A percentile compares a stretch with the other conserved stretches of the same genome.
Evolutionary conservation across 345 rosid species (phyloP).

Genomic region (Citrus hindsii): DNA sequence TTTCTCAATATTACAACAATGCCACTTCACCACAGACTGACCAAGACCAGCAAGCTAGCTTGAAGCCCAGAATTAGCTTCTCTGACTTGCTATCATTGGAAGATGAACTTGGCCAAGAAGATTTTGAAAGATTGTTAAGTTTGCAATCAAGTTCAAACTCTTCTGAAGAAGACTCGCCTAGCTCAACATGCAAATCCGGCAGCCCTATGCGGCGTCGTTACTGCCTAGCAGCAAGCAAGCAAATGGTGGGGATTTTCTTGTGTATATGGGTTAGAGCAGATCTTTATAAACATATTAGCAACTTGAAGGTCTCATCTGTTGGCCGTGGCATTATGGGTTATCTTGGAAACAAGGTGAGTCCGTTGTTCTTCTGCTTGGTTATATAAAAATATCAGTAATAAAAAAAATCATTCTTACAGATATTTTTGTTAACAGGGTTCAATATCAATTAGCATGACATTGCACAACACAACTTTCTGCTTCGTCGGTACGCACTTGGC

Average conservation of each 20-base stretch:
- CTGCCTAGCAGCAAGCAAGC: conserved; percentile 83
- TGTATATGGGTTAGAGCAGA: conserved; percentile 83
- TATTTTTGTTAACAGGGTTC: conserved; percentile 56
- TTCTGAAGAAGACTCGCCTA: conserved; percentile 21
- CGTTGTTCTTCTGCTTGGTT: background rate
- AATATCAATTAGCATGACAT: conserved; percentile 76
- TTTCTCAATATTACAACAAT: conserved; percentile 17
- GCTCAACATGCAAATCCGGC: conserved; percentile 15
- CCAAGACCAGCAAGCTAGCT: conserved; percentile 7
- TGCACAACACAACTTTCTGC: conserved; percentile 67
- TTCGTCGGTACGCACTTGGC: conserved; percentile 89
- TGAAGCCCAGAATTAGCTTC: conserved; percentile 49
- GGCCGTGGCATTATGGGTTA: conserved; percentile 97
- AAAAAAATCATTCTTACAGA: too few species aligned
- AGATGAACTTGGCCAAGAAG: conserved; percentile 41
- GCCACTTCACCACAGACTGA: conserved; percentile 18
- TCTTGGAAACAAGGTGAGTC: conserved; percentile 87
- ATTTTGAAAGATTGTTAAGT: conserved; percentile 23
- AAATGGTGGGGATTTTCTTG: conserved; percentile 91
- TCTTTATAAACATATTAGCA: conserved; percentile 49
- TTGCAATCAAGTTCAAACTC: conserved; percentile 1
- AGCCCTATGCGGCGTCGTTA: conserved; percentile 32
- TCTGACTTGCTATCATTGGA: conserved; percentile 46
- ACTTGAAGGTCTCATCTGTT: conserved; percentile 79
- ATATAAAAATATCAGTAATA: background rate